Evolutionary conservation across 2,329 filamentous ascomycete species (phyloP).

Genomic region (Gyromitra esculenta): DNA sequence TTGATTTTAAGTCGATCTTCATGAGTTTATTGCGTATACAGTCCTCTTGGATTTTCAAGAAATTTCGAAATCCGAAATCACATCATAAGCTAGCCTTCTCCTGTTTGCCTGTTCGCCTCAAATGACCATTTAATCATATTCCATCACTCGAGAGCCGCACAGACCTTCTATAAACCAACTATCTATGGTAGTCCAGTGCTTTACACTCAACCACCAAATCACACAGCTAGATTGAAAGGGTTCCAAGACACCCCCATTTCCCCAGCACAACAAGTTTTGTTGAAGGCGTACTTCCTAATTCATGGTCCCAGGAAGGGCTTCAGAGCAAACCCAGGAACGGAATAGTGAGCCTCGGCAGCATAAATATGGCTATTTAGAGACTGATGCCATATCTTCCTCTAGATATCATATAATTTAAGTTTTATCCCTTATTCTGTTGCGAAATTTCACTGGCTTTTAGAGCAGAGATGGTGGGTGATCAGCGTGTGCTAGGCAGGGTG

Average conservation of each 20-base stretch:
- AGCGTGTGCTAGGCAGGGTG: too few species aligned
- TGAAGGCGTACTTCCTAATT: too few species aligned
- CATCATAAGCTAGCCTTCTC: neutral
- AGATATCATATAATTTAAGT: too few species aligned
- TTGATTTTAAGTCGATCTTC: neutral
- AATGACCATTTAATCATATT: neutral
- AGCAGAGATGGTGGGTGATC: too few species aligned
- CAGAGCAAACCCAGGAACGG: neutral
- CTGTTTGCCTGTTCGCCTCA: neutral
- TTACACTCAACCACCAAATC: neutral
- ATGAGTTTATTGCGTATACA: neutral
- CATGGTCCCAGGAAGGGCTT: neutral
- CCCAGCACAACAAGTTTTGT: neutral
- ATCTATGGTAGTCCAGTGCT: too few species aligned
- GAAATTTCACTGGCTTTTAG: too few species aligned
- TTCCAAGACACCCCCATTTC: neutral
- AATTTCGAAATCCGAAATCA: neutral
- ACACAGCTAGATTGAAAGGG: neutral
- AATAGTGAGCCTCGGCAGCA: neutral
- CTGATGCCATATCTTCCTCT: too few species aligned
- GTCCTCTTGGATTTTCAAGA: too few species aligned
- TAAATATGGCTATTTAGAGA: too few species aligned
- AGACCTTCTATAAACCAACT: neutral
- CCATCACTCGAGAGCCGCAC: neutral
- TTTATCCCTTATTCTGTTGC: too few species aligned